Conservation (phyloP, 2,329 filamentous ascomycete genomes). For the Cladosporium sp. region DNA sequence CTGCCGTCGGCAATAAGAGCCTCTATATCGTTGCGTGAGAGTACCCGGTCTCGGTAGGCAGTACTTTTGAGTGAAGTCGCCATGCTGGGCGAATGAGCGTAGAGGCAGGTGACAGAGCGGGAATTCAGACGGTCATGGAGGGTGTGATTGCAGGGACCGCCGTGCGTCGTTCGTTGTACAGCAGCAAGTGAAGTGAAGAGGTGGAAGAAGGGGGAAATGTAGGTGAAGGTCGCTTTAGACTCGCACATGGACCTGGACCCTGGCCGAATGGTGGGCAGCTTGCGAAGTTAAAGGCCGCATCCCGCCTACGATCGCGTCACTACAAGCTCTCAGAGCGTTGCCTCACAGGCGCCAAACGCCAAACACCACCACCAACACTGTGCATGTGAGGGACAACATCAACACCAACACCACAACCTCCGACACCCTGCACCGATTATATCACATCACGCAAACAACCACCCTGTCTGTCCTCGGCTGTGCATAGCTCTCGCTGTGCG, state of each 20-base stretch:
- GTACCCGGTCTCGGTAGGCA: constrained; percentile 19
- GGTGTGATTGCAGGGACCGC: neutral
- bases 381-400: neutral
- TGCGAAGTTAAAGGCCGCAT: too few relatives aligned
- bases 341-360: neutral
- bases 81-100: constrained; percentile 14
- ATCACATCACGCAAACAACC: too few relatives aligned
- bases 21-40: constrained; percentile 54
- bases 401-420: too few relatives aligned
- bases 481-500: neutral
- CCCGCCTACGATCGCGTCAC: too few relatives aligned
- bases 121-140: neutral
- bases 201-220: neutral
- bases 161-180: neutral
- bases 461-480: too few relatives aligned
- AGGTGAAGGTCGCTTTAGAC: neutral
- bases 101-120: neutral
- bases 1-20: constrained; percentile 76
- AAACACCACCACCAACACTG: neutral
- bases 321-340: neutral
- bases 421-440: too few relatives aligned
- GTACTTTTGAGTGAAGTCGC: constrained; percentile 11
- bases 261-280: neutral
- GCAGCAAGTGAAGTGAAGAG: neutral
- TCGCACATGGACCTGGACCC: too few relatives aligned